These are phyloP conservation scores for Chlorella sorokiniana DNA, from an alignment of 139 green algal genomes.

Conservation along the genomic window DNA sequence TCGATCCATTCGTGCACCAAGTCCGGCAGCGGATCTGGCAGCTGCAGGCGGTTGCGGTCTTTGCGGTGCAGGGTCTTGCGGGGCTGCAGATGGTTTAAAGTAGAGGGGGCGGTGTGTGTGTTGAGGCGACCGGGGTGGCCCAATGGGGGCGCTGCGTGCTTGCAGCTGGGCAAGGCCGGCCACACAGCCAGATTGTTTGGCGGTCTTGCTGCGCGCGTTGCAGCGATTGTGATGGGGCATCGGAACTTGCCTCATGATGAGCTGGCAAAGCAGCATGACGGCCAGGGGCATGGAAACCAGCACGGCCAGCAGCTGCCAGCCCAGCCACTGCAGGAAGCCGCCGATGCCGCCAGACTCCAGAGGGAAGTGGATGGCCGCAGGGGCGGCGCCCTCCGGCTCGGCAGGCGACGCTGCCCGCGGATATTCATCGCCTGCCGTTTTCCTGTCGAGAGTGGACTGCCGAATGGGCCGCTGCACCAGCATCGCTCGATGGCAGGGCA, in stretches of 20 bases:
- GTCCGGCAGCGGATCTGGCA: slow-evolving; percentile 10
- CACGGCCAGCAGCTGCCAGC: background rate
- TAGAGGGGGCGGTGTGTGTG: background rate
- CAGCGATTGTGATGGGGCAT: background rate
- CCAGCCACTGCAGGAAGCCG: background rate
- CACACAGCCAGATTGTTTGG: background rate
- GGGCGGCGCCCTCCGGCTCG: background rate
- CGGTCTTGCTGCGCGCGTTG: background rate
- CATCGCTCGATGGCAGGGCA: too few relatives aligned
- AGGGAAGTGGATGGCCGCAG: background rate
- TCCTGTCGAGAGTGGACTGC: too few relatives aligned
- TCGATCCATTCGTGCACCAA: slow-evolving; percentile 8
- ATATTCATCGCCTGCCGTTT: too few relatives aligned
- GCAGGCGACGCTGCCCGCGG: background rate
- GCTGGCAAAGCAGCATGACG: background rate
- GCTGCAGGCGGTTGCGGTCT: background rate
- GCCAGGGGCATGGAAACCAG: background rate
- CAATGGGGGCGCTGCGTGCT: background rate
- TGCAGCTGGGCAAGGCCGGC: background rate
- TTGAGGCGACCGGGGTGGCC: background rate
- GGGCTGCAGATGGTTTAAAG: slow-evolving; percentile 2
- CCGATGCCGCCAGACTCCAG: background rate
- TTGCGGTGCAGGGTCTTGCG: slow-evolving; percentile 1
- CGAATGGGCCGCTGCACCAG: background rate
- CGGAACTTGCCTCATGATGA: background rate